phyloP scores from a whole-genome alignment of 139 green algal genomes.

The Chlamydomonas eustigma region DNA sequence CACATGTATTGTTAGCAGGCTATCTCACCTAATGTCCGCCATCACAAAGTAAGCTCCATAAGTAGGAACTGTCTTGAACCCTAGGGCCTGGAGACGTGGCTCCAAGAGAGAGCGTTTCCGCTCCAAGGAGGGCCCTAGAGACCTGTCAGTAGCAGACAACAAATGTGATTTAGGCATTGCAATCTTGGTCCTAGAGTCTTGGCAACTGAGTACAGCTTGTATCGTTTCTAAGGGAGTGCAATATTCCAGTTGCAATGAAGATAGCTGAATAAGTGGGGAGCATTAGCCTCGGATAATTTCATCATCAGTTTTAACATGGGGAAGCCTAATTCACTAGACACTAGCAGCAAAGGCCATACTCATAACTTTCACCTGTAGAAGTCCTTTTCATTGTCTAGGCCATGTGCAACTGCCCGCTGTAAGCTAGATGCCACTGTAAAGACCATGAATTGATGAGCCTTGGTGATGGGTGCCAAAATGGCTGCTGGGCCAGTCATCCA shows the following conservation, averaged over 20 bases:
- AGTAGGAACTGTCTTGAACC: slow-evolving; percentile 54
- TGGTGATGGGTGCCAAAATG: slow-evolving; percentile 64
- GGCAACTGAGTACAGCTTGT: too few relatives aligned
- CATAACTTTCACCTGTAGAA: slow-evolving; percentile 66
- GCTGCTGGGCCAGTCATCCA: slow-evolving; percentile 65
- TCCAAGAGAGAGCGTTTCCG: slow-evolving; percentile 49
- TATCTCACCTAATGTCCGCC: slow-evolving; percentile 54
- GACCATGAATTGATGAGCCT: slow-evolving; percentile 78
- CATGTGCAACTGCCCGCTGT: slow-evolving; percentile 67
- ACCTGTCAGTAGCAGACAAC: slow-evolving; percentile 19
- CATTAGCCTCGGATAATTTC: too few relatives aligned
- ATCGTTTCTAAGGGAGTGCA: too few relatives aligned
- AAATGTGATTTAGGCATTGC: too few relatives aligned
- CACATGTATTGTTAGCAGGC: too few relatives aligned
- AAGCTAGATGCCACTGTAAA: slow-evolving; percentile 73
- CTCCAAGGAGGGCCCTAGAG: slow-evolving; percentile 36
- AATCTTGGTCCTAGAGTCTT: too few relatives aligned
- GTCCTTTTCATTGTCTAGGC: slow-evolving; percentile 52
- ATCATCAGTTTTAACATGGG: too few relatives aligned
- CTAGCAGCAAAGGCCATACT: too few relatives aligned
- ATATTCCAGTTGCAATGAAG: too few relatives aligned
- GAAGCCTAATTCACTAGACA: too few relatives aligned
- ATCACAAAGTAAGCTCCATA: slow-evolving; percentile 81
- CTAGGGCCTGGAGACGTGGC: slow-evolving; percentile 41
- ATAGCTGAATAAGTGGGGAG: too few relatives aligned